Evolutionary conservation across 148 eudicot species (phyloP), one percentile per base, ranked within the genome.

Genomic region (Vaccinium myrtillus): DNA sequence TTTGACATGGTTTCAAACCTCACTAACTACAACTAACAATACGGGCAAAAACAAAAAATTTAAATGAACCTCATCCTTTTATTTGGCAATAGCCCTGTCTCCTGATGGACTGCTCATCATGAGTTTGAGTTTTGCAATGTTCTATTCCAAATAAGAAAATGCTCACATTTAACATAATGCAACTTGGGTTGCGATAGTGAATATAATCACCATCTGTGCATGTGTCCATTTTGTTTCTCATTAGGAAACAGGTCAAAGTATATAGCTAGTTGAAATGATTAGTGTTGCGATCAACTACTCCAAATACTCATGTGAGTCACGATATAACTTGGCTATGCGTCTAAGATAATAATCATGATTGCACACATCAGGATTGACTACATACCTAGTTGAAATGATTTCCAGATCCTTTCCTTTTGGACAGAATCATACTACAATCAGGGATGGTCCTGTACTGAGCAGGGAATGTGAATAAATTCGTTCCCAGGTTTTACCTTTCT

Each of bases 91-190:
- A 1, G 36, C 15, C 16, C 74, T 6, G 15, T 69, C 39, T 69
- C 74, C 36, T 67, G 0, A 14, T 67, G 6, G 73, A 67, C 36
- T 65, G 73, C 73, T 4, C 15, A 67, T 67, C 74, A 30, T 12
- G 39, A 69, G 1, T 27, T 30, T 14, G 5, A 30, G 12, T 69
- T 11, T 69, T 27, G 43, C 3, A 12, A 27, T 13, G 43, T 27
- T 69, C 32, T 15, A 59, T 79, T 25, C 49, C 69, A 36, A 79
- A 79, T 10, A 79, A 79, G 81, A 14, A 15, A 67, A 49, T 67
- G 27, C 36, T 63, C 12, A 8, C 50, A 18, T 81, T 11, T 48
- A 27, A 49, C 10, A 81, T 39, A n/a, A 81, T 39, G 51, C 30
- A 36, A 9, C 23, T 14, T 56, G 51, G 76, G 48, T 50, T 51